Conservation (phyloP, 2,329 filamentous ascomycete genomes). For the Nothophoma quercina region DNA sequence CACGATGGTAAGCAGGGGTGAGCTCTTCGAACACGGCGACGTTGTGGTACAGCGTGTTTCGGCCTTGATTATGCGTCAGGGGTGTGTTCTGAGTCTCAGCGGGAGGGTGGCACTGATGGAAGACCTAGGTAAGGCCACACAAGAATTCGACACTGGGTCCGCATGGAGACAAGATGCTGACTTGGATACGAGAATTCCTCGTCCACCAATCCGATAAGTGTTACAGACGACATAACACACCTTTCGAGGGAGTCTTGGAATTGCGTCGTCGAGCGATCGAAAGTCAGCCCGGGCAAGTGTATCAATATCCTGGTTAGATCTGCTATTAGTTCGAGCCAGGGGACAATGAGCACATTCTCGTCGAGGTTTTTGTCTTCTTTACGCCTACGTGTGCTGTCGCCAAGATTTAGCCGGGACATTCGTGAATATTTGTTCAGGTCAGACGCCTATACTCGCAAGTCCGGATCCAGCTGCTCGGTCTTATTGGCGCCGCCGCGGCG, state of each 20-base stretch:
- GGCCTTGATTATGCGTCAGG: not conserved
- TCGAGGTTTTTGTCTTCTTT: not conserved
- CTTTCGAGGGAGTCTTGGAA: not conserved
- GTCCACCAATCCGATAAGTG: not conserved
- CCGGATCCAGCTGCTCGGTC: not conserved
- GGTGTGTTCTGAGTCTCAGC: not conserved
- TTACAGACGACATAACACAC: not conserved
- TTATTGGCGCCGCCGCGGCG: not conserved
- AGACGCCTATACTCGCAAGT: not conserved
- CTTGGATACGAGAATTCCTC: not conserved
- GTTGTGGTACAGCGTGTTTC: not conserved
- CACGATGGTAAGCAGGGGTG: not conserved
- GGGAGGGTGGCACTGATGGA: not conserved
- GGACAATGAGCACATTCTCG: not conserved
- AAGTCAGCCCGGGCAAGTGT: not conserved
- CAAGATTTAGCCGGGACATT: not conserved
- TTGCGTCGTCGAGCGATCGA: not conserved
- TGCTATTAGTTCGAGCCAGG: not conserved
- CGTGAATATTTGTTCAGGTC: not conserved
- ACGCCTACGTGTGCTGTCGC: not conserved
- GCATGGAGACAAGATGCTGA: not conserved
- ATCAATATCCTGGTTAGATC: not conserved
- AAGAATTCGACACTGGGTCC: not conserved
- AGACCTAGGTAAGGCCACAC: not conserved
- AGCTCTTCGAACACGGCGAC: not conserved